Evolutionary conservation across 345 rosid species (phyloP).

Genomic region (Brassica juncea): DNA sequence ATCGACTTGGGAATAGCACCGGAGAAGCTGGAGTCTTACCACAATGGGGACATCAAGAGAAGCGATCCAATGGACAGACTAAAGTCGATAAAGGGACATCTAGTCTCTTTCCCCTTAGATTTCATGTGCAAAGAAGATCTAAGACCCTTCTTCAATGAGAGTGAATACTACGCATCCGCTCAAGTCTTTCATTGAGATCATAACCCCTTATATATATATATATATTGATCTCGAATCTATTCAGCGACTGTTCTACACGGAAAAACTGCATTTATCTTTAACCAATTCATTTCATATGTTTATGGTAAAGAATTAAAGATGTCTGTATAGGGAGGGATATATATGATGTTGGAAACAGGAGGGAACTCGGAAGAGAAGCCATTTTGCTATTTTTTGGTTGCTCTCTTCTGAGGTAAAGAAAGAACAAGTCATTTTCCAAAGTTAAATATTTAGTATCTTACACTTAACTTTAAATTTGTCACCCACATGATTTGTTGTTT

Average conservation of each 20-base stretch:
- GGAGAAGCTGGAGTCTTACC: conserved; percentile 60
- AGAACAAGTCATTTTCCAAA: conserved; percentile 1
- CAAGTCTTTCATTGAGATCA: conserved; percentile 78
- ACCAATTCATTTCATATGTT: conserved; percentile 12
- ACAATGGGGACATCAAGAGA: conserved; percentile 59
- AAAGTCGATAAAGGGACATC: conserved; percentile 68
- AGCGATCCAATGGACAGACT: conserved; percentile 72
- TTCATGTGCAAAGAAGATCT: conserved; percentile 94
- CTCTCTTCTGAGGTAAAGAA: conserved; percentile 32
- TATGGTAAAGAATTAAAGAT: conserved; percentile 24
- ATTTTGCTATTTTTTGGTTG: conserved; percentile 26
- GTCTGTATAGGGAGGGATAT: conserved; percentile 31
- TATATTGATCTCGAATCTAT: neutral
- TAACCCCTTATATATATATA: neutral
- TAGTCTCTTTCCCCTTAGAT: conserved; percentile 90
- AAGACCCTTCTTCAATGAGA: conserved; percentile 91
- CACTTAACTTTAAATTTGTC: neutral
- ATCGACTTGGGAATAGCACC: conserved; percentile 95
- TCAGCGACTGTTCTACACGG: conserved; percentile 9
- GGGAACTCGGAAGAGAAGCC: conserved; percentile 21
- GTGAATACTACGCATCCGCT: conserved; percentile 90
- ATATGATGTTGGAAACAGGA: conserved; percentile 15
- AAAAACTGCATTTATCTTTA: conserved; percentile 23
- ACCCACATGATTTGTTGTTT: conserved; percentile 20
- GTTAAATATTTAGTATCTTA: conserved; percentile 4